A percentile compares a stretch with the other conserved stretches of the same genome.
Conservation (phyloP, 2,329 filamentous ascomycete genomes). For the Penicillium sp. region DNA sequence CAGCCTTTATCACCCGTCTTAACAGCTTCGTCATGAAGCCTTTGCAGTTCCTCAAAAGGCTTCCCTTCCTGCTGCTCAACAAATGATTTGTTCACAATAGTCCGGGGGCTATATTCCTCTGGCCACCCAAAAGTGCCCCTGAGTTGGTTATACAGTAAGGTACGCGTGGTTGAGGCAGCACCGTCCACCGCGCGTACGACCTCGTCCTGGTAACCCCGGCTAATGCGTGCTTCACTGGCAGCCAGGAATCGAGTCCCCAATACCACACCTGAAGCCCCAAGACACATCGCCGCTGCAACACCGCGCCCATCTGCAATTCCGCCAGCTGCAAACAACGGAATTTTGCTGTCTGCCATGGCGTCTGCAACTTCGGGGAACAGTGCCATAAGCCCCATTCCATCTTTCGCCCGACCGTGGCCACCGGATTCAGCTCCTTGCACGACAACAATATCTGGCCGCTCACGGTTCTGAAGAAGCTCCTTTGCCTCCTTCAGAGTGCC, state of each 20-base stretch:
- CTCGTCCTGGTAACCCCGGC: constrained; percentile 51
- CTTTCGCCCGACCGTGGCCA: constrained; percentile 50
- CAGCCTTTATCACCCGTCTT: constrained; percentile 45
- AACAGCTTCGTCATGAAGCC: constrained; percentile 40
- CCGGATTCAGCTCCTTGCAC: constrained; percentile 56
- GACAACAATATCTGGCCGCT: constrained; percentile 52
- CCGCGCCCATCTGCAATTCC: constrained; percentile 55
- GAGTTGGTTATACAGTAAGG: constrained; percentile 54
- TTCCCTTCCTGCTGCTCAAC: constrained; percentile 42
- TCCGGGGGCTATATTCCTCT: constrained; percentile 55
- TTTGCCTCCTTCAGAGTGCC: constrained; percentile 51
- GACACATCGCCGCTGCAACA: constrained; percentile 47
- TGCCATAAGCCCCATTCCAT: constrained; percentile 49
- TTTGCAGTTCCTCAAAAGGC: constrained; percentile 47
- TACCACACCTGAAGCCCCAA: constrained; percentile 55
- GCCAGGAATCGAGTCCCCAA: constrained; percentile 66
- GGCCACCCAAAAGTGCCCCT: constrained; percentile 61
- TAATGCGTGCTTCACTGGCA: constrained; percentile 48
- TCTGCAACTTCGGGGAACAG: constrained; percentile 54
- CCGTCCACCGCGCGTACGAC: constrained; percentile 52
- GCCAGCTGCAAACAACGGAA: constrained; percentile 52
- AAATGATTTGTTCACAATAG: constrained; percentile 56
- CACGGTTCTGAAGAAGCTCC: constrained; percentile 34
- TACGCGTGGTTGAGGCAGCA: constrained; percentile 50
- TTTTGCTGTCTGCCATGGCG: constrained; percentile 31